Percentiles rank a stretch among this genome's conserved stretches.
Conservation (phyloP, 2,329 filamentous ascomycete species). For the Bipolaris cookei region DNA sequence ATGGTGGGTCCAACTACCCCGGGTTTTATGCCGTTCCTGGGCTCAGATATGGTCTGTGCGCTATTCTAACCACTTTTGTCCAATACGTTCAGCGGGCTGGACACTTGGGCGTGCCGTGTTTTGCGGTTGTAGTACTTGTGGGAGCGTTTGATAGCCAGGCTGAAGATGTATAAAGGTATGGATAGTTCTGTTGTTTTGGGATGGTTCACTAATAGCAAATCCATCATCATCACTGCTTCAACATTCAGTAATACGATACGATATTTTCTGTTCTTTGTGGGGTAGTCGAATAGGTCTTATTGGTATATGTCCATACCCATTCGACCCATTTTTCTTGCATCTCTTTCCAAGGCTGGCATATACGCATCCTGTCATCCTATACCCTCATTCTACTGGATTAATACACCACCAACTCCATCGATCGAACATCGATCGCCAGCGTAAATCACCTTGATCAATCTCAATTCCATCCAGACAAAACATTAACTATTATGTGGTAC, state of each 20-base stretch:
- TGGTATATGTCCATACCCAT: neutral
- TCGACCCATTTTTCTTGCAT: too few relatives aligned
- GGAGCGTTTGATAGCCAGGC: neutral
- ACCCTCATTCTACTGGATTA: neutral
- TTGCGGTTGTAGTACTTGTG: neutral
- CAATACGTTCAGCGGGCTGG: slow-evolving; percentile 6
- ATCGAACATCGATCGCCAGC: neutral
- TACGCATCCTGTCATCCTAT: neutral
- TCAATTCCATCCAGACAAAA: neutral
- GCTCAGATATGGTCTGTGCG: neutral
- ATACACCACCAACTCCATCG: neutral
- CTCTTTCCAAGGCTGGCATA: neutral
- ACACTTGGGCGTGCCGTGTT: slow-evolving; percentile 1
- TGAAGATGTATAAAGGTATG: slow-evolving; percentile 4
- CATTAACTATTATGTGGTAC: slow-evolving; percentile 56
- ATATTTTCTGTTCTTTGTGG: neutral
- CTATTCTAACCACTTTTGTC: neutral
- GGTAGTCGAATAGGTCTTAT: neutral
- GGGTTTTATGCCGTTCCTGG: neutral
- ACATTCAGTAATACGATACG: slow-evolving; percentile 3
- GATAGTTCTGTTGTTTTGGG: neutral
- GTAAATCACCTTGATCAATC: neutral
- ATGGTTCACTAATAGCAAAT: neutral
- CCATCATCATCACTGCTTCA: neutral
- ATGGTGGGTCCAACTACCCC: neutral